Base-by-base conservation (phyloP, 2,329 filamentous ascomycete genomes). In the Trichoderma harzianum region DNA sequence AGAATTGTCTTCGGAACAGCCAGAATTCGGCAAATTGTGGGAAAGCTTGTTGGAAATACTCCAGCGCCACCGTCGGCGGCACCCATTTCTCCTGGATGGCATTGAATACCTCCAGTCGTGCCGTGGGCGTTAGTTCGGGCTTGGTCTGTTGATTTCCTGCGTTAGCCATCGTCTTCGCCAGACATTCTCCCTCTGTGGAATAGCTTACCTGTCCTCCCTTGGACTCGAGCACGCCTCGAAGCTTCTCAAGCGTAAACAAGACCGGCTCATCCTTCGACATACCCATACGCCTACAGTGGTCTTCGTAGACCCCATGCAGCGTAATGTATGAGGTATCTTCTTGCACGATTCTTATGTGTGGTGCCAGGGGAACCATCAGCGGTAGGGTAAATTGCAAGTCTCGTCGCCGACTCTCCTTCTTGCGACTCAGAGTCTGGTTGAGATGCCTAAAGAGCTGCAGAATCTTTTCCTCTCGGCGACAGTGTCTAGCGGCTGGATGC, bases 351-450 rank as follows among this genome's bases (percentile, higher is more conserved):
- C 96, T 90, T 74, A 98, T 97, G 80, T 97, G 94, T 24, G 96
- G 95, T 58, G 96, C 95, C 70, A 99, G 87, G 11, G 97, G 97
- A 72, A 99, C 91, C 91, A 99, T 98, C 75, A 98, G 86, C 1
- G 96, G 97, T 66, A 99, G 88, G 75, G 97, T 96, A 84, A 99
- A 99, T 81, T 97, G 95, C 75, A 99, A 84, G 78, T 98, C 97
- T 65, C 96, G 91, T 26, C 95, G 92, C 68, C 96, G 90, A 77
- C 93, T 97, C 83, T 99, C 96, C 85, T 99, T 99, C 79, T 95
- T 93, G 80, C 97, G 96, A 47, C 90, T 87, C 73, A 99, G 85
- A 4, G 94, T 93, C 78, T 95, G 94, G 82, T 99, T 99, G 83
- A 99, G 95, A 77, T 98, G 97, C 58, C 97, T 89, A 91, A 99